Evolutionary conservation across 768 basidiomycete species (phyloP).

Genomic region (Phlebiopsis gigantea): DNA sequence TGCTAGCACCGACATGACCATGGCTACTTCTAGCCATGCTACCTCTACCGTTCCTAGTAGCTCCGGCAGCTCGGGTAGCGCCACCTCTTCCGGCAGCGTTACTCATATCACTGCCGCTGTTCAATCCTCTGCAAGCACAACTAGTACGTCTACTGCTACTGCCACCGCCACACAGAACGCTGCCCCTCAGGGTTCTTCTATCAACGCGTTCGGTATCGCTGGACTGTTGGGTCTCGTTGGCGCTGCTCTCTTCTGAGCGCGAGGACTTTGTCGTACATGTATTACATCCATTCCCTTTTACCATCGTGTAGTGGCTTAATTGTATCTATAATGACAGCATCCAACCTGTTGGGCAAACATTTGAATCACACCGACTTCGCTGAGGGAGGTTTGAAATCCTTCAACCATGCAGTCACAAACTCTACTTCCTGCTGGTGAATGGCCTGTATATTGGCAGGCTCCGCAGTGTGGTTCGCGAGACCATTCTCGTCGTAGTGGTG

Average conservation of each 20-base stretch:
- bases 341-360: background rate
- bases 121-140: slow-evolving; percentile 7
- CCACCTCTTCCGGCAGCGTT: slow-evolving; percentile 2
- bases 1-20: background rate
- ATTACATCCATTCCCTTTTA: background rate
- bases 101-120: background rate
- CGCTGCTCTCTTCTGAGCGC: slow-evolving; percentile 38
- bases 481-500: slow-evolving; percentile 82
- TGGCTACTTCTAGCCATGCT: background rate
- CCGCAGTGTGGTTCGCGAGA: slow-evolving; percentile 47
- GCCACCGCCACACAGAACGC: slow-evolving; percentile 23
- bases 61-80: slow-evolving; percentile 5
- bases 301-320: background rate
- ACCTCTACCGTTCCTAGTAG: background rate
- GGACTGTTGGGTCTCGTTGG: slow-evolving; percentile 48
- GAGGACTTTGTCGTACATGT: background rate
- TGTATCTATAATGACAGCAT: background rate
- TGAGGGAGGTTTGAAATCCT: slow-evolving; percentile 27
- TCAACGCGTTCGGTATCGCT: slow-evolving; percentile 39
- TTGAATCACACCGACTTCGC: background rate
- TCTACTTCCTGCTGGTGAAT: slow-evolving; percentile 77
- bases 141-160: slow-evolving; percentile 22
- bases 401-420: slow-evolving; percentile 75
- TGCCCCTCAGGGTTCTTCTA: slow-evolving; percentile 27
- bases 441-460: slow-evolving; percentile 71